Percentiles rank a stretch among this genome's conserved stretches.
Evolutionary conservation across 176 grass and related monocot species (phyloP).

Genomic region (Chrysopogon serrulatus): DNA sequence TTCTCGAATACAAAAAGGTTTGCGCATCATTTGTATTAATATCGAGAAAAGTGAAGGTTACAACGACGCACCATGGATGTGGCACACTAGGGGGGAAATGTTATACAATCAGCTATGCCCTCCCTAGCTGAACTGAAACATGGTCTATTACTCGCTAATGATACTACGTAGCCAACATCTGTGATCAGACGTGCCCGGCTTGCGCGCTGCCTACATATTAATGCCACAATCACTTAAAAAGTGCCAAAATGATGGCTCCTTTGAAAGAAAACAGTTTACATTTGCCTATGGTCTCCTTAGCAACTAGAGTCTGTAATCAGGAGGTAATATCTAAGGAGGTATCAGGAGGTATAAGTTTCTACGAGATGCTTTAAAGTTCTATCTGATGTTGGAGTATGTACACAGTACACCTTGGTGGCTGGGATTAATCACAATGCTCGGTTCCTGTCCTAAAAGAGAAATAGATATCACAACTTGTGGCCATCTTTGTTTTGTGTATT

Average conservation of each 20-base stretch:
- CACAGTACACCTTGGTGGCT: not conserved
- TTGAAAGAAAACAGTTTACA: not conserved
- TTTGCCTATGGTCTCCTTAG: not conserved
- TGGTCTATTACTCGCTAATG: no score
- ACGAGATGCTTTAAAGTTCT: not conserved
- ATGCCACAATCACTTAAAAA: not conserved
- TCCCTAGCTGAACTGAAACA: no score
- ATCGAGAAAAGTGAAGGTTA: no score
- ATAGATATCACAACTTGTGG: not conserved
- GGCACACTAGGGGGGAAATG: no score
- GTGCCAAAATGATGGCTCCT: not conserved
- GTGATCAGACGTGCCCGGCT: no score
- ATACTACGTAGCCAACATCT: no score
- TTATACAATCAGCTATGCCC: no score
- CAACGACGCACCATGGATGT: no score
- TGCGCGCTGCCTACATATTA: no score
- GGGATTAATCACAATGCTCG: not conserved
- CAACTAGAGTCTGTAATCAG: not conserved
- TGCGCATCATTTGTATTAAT: no score
- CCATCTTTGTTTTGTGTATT: not conserved
- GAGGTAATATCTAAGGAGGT: not conserved
- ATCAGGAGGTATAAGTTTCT: not conserved
- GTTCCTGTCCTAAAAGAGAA: not conserved
- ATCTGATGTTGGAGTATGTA: not conserved
- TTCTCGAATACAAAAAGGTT: no score